Conservation (phyloP, 108 stramenopile species). For the Cyclotella kingstonii region DNA sequence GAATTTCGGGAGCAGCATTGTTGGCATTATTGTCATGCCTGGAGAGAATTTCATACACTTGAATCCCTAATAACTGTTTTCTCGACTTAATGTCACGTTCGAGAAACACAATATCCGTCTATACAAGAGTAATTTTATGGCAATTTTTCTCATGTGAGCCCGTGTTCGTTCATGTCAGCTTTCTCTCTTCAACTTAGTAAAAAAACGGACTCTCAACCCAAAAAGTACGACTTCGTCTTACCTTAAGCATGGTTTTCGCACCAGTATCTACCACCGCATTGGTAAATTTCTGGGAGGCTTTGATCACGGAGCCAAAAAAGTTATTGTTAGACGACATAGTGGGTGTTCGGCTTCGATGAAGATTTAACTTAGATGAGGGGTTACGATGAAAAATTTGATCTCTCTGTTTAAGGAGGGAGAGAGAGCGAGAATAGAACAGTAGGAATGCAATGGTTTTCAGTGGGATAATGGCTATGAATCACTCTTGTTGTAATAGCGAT, state of each 20-base stretch:
- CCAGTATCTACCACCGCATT: constrained; percentile 66
- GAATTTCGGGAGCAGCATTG: constrained; percentile 26
- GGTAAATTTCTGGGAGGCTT: constrained; percentile 25
- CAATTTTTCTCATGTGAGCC: neutral
- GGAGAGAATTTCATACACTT: constrained; percentile 76
- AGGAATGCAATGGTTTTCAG: no score
- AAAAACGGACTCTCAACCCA: neutral
- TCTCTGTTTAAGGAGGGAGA: no score
- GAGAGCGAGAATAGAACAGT: no score
- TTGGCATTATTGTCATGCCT: constrained; percentile 8
- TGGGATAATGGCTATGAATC: no score
- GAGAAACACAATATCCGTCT: constrained; percentile 83
- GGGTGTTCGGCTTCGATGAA: no score
- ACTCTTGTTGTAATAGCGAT: no score
- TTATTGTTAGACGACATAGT: constrained; percentile 1
- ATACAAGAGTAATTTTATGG: constrained; percentile 1
- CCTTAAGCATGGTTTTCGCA: constrained; percentile 91
- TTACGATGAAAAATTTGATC: no score
- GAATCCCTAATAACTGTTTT: constrained; percentile 81
- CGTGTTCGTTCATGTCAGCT: neutral
- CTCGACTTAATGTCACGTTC: constrained; percentile 88
- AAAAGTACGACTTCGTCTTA: constrained; percentile 17
- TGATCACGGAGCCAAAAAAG: constrained; percentile 21
- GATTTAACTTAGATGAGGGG: no score
- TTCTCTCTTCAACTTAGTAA: no score